phyloP scores from a whole-genome alignment of 768 basidiomycete genomes.

The Stropharia rugosoannulata region DNA sequence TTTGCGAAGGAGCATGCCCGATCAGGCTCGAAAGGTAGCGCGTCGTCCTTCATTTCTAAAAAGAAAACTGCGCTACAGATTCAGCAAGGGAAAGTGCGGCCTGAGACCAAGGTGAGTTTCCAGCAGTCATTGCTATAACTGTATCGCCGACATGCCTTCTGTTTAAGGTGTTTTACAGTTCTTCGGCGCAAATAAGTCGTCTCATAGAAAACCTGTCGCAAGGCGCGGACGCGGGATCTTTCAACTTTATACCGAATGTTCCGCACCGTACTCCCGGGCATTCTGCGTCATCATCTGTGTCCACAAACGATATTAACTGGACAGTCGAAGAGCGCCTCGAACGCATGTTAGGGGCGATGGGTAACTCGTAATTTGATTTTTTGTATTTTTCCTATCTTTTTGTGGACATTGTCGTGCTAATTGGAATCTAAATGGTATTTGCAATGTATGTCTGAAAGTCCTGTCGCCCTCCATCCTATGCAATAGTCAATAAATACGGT shows the following conservation, averaged over 20 bases:
- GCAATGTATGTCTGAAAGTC: constrained; percentile 19
- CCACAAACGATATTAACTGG: constrained; percentile 63
- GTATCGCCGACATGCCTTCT: constrained; percentile 21
- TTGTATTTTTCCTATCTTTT: constrained; percentile 23
- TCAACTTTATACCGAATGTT: constrained; percentile 61
- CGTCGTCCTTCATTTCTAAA: constrained; percentile 58
- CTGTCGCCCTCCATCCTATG: constrained; percentile 13
- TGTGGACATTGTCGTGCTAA: constrained; percentile 17
- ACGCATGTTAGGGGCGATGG: constrained; percentile 60
- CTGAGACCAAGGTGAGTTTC: constrained; percentile 77
- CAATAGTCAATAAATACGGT: constrained; percentile 26
- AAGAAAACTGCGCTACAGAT: constrained; percentile 42
- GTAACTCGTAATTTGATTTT: constrained; percentile 21
- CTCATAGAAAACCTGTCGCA: constrained; percentile 83
- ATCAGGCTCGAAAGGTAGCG: constrained; percentile 66
- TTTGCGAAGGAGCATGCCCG: constrained; percentile 76
- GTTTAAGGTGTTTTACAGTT: constrained; percentile 69
- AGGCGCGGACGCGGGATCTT: constrained; percentile 79
- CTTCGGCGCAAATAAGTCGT: constrained; percentile 76
- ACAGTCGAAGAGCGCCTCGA: constrained; percentile 78
- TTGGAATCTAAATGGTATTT: constrained; percentile 18
- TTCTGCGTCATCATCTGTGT: constrained; percentile 64
- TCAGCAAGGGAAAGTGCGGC: constrained; percentile 54
- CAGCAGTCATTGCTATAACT: constrained; percentile 20
- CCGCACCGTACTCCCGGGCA: constrained; percentile 40